Evolutionary conservation across 2,329 filamentous ascomycete species (phyloP).

Genomic region (Diaporthe sp.): DNA sequence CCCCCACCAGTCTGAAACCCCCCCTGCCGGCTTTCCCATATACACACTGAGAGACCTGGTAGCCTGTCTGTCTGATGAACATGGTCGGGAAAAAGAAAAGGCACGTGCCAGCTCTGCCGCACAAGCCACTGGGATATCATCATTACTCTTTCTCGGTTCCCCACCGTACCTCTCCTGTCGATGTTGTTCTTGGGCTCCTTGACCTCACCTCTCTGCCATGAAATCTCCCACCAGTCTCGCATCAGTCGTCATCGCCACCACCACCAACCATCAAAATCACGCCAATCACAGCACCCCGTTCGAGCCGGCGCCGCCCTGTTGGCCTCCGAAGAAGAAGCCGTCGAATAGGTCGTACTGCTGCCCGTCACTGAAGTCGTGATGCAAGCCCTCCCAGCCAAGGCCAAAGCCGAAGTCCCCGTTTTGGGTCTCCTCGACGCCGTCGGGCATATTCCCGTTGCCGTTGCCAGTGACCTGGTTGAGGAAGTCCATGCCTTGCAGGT

Average conservation of each 20-base stretch:
- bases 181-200: neutral
- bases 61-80: constrained; percentile 31
- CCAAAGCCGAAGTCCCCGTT: constrained; percentile 71
- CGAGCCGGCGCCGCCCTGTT: constrained; percentile 53
- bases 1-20: neutral
- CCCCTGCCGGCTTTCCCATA: neutral
- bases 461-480: constrained; percentile 52
- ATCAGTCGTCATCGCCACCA: neutral
- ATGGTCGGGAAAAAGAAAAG: constrained; percentile 8
- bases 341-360: constrained; percentile 77
- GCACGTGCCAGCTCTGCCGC: constrained; percentile 15
- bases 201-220: neutral
- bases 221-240: too few species aligned
- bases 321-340: constrained; percentile 78
- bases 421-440: constrained; percentile 34
- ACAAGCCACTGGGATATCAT: constrained; percentile 13
- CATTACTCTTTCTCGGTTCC: neutral
- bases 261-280: neutral
- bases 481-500: constrained; percentile 68
- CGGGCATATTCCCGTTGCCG: constrained; percentile 36
- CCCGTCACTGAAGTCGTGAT: constrained; percentile 72
- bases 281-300: constrained; percentile 38
- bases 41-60: constrained; percentile 29
- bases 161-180: neutral
- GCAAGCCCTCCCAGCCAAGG: constrained; percentile 72